Evolutionary conservation across 1,284 basidiomycete species (phyloP).

Genomic region (Leccinum griseonigrum): DNA sequence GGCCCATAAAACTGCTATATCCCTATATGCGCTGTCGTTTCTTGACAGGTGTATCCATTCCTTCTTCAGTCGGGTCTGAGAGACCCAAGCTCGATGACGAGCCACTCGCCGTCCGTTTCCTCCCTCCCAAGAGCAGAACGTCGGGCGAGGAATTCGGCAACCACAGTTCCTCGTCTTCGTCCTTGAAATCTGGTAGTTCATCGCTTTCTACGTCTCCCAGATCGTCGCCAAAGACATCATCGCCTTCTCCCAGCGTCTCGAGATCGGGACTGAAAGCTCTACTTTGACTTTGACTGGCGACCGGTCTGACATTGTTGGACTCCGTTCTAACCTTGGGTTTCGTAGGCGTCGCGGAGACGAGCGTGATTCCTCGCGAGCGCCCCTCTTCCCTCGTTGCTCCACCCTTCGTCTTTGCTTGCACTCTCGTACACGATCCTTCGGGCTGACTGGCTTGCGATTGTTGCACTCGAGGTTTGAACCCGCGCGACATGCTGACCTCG

Average conservation of each 20-base stretch:
- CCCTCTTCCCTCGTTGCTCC: conserved; percentile 11
- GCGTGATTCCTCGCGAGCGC: conserved; percentile 38
- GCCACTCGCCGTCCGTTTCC: conserved; percentile 23
- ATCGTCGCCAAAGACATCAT: background rate
- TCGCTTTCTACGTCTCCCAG: conserved; percentile 8
- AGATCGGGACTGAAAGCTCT: conserved; percentile 3
- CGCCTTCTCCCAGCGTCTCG: background rate
- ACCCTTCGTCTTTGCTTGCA: conserved; percentile 3
- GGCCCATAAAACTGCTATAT: conserved; percentile 1
- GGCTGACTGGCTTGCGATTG: conserved; percentile 11
- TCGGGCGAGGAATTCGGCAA: conserved; percentile 30
- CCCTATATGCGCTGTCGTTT: conserved; percentile 25
- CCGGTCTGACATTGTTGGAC: background rate
- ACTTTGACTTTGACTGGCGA: conserved; percentile 7
- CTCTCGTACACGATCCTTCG: conserved; percentile 8
- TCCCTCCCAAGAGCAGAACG: conserved; percentile 19
- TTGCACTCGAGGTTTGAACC: conserved; percentile 45
- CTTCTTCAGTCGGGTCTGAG: conserved; percentile 19
- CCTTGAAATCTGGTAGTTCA: conserved; percentile 1
- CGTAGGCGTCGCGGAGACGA: conserved; percentile 60
- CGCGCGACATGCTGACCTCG: conserved; percentile 72
- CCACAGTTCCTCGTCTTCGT: conserved; percentile 29
- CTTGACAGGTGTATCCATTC: conserved; percentile 22
- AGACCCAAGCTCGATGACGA: conserved; percentile 27
- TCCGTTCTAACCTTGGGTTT: conserved; percentile 36